Conservation (phyloP, 805 yeast genomes). For the Suhomyces pyralidae region DNA sequence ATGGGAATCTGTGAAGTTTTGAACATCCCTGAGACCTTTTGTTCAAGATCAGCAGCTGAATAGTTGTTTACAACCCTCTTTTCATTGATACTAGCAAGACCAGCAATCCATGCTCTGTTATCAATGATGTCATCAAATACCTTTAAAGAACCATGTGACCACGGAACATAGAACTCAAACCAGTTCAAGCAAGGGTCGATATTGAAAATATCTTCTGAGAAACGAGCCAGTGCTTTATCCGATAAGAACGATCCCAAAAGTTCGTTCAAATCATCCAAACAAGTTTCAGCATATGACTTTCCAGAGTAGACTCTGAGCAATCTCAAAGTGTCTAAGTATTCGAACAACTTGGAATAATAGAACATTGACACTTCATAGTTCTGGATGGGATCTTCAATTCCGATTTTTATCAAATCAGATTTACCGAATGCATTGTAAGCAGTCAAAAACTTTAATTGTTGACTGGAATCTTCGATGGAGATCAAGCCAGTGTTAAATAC, state of each 20-base stretch:
- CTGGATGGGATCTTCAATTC: conserved; percentile 10
- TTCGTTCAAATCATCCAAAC: conserved; percentile 11
- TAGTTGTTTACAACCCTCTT: background rate
- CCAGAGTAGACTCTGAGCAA: conserved; percentile 4
- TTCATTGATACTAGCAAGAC: background rate
- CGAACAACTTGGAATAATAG: conserved; percentile 12
- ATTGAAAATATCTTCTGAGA: background rate
- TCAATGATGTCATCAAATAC: conserved; percentile 9
- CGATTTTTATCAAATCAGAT: background rate
- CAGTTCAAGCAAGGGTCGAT: background rate
- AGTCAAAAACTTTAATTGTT: background rate
- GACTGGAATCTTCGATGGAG: background rate
- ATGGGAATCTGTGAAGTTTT: background rate
- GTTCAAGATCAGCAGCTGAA: background rate
- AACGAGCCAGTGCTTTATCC: background rate
- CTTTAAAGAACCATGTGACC: conserved; percentile 2
- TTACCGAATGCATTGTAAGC: background rate
- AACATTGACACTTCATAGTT: conserved; percentile 21
- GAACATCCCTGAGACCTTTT: background rate
- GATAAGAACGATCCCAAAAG: conserved; percentile 5
- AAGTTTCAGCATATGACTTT: conserved; percentile 6
- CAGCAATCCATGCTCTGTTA: conserved; percentile 4
- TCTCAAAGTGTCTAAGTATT: conserved; percentile 16
- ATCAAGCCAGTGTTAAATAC: conserved; percentile 6
- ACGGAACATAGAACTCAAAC: conserved; percentile 5